Evolutionary conservation across 2,329 filamentous ascomycete genomes (phyloP), one percentile per base, ranked within the genome.

Genomic region (Parafenestella ontariensis): DNA sequence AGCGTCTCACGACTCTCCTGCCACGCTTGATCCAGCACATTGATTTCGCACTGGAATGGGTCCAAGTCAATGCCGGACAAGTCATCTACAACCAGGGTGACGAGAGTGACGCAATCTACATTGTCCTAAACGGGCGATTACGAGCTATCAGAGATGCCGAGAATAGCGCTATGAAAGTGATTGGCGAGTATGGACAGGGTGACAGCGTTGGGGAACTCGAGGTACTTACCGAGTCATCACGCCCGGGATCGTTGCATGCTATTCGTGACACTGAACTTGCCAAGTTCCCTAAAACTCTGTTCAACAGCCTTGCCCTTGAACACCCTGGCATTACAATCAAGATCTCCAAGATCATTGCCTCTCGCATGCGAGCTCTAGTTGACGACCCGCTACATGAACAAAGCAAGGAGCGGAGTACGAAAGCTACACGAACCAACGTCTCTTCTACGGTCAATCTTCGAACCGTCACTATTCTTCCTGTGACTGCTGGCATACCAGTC

Each of bases 261-360:
- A 99, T 99, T 65, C 90, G 95, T 52, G 95, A 98, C 62, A 98
- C 95, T 0, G 95, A 99, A 72, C 80, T 99, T 24, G 94, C 96
- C 54, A 98, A 96, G 68, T 96, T 99, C 56, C 95, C 95, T 0
- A 90, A 94, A 54, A 96, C 92, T 0, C 79, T 99, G 1, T 99
- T 99, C 82, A 99, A 99, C 80, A 99, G 95, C 70, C 85, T 99
- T 48, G 95, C 95, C 0, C 89, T 96, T 71, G 95, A 99, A 70
- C 95, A 99, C 70, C 95, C 95, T 5, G 96, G 92, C 39, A 99
- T 99, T 69, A 98, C 95, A 0, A 98, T 99, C 75, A 97, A 98
- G 76, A 96, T 99, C 24, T 98, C 95, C 1, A 99, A 98, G 76
- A 95, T 99, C 64, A 97, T 99, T 67, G 95, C 95, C 0, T 92